These are phyloP conservation scores for Lactifluus subvellereus DNA, from an alignment of 768 basidiomycete species.

Conservation along the genomic window DNA sequence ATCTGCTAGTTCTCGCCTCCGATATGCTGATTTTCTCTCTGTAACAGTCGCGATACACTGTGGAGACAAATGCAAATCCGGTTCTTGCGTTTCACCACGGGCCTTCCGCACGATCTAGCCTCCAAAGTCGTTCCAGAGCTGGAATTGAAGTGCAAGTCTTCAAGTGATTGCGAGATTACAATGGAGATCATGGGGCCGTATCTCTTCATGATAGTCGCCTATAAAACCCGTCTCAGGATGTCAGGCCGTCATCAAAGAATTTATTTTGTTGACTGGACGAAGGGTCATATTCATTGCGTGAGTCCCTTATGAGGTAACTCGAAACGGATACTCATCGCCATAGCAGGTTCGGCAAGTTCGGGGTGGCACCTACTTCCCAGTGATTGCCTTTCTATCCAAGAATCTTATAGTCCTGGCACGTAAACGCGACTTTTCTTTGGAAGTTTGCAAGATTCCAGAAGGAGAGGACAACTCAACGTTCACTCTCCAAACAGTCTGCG, in stretches of 20 bases:
- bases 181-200: slow-evolving; percentile 17
- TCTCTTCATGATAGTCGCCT: slow-evolving; percentile 11
- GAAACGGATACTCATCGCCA: background rate
- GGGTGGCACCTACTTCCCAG: slow-evolving; percentile 14
- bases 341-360: slow-evolving; percentile 12
- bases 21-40: background rate
- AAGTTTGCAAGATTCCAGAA: slow-evolving; percentile 11
- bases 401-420: slow-evolving; percentile 15
- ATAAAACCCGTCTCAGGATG: slow-evolving; percentile 11
- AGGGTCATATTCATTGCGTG: slow-evolving; percentile 8
- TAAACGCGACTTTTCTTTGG: slow-evolving; percentile 15
- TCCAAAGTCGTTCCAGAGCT: background rate
- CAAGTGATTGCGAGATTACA: slow-evolving; percentile 9
- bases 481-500: slow-evolving; percentile 10
- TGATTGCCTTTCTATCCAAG: slow-evolving; percentile 15
- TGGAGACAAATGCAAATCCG: slow-evolving; percentile 9
- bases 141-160: slow-evolving; percentile 16
- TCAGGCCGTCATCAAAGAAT: slow-evolving; percentile 11
- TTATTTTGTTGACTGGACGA: slow-evolving; percentile 13
- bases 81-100: slow-evolving; percentile 13
- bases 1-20: background rate
- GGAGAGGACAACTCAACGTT: background rate
- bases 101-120: slow-evolving; percentile 4
- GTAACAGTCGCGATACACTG: slow-evolving; percentile 6
- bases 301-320: background rate